A percentile compares a stretch with the other conserved stretches of the same genome.
Conservation (phyloP, 2,329 filamentous ascomycete species). For the Thielaviopsis euricoi region DNA sequence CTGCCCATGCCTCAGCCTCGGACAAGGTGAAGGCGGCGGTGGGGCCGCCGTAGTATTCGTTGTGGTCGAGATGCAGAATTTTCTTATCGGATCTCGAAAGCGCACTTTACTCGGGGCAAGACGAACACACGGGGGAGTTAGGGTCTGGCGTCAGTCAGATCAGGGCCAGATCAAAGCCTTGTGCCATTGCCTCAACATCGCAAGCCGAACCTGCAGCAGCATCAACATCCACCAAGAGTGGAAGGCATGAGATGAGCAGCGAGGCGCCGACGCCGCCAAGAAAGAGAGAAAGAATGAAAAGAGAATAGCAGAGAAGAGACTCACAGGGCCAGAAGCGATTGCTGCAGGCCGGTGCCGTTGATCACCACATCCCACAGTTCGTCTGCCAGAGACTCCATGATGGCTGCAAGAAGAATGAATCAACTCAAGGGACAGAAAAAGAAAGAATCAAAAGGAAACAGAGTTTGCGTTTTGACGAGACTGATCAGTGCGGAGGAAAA, state of each 20-base stretch:
- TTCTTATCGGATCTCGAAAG: slow-evolving; percentile 85
- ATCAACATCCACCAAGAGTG: neutral
- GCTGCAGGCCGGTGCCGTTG: slow-evolving; percentile 59
- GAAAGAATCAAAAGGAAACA: slow-evolving; percentile 13
- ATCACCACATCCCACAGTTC: slow-evolving; percentile 68
- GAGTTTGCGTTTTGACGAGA: slow-evolving; percentile 8
- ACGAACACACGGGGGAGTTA: slow-evolving; percentile 15
- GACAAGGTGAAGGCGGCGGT: slow-evolving; percentile 76
- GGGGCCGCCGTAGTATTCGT: slow-evolving; percentile 72
- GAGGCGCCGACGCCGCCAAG: slow-evolving; percentile 16
- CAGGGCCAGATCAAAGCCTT: slow-evolving; percentile 14
- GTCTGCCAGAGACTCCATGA: slow-evolving; percentile 60
- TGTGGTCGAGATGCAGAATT: slow-evolving; percentile 74
- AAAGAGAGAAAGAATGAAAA: neutral
- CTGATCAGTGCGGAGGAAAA: neutral
- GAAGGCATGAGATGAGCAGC: slow-evolving; percentile 14
- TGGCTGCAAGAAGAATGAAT: slow-evolving; percentile 11
- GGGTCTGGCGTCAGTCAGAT: slow-evolving; percentile 44
- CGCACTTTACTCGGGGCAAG: slow-evolving; percentile 41
- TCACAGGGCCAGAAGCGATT: slow-evolving; percentile 69
- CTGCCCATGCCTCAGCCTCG: slow-evolving; percentile 58
- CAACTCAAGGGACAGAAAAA: neutral
- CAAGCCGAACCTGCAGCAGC: neutral
- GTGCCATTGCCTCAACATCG: slow-evolving; percentile 5
- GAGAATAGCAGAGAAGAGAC: slow-evolving; percentile 16